Percentiles rank a stretch among this genome's conserved stretches.
Conservation (phyloP, 768 basidiomycete species). For the Cystobasidium ongulense region DNA sequence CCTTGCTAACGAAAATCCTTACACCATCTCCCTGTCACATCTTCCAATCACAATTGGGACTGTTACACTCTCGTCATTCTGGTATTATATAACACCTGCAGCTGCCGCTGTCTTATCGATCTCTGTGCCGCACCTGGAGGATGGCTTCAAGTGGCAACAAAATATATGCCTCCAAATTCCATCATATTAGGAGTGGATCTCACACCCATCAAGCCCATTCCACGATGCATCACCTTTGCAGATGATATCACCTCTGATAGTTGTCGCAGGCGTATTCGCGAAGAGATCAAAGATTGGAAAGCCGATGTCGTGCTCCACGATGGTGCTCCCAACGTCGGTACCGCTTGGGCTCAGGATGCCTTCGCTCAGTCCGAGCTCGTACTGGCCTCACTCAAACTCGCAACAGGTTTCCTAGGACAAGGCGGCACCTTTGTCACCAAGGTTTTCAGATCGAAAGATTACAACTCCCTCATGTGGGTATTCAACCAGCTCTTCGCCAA, state of each 20-base stretch:
- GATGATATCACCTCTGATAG: conserved; percentile 87
- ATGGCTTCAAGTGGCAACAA: conserved; percentile 84
- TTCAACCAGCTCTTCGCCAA: conserved; percentile 91
- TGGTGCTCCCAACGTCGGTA: conserved; percentile 98
- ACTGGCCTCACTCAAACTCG: conserved; percentile 70
- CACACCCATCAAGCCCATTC: conserved; percentile 91
- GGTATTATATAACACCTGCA: conserved; percentile 31
- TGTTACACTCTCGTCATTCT: no score
- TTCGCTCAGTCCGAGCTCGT: conserved; percentile 95
- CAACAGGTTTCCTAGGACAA: conserved; percentile 78
- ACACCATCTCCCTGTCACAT: neutral
- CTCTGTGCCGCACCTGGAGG: conserved; percentile 97
- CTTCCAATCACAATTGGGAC: neutral
- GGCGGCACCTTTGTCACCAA: conserved; percentile 94
- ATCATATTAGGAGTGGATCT: conserved; percentile 72
- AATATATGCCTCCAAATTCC: conserved; percentile 41
- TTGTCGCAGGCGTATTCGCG: conserved; percentile 76
- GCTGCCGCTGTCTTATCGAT: conserved; percentile 87
- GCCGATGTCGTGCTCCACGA: conserved; percentile 97
- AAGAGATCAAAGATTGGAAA: conserved; percentile 95
- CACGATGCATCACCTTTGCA: conserved; percentile 80
- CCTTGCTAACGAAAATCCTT: neutral
- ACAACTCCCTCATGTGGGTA: conserved; percentile 98
- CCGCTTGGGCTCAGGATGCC: conserved; percentile 98
- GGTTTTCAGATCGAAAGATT: conserved; percentile 95